Percentiles rank a stretch among this genome's conserved stretches.
These are phyloP conservation scores for Verticillium alfalfae DNA, from an alignment of 2,329 filamentous ascomycete species.

Conservation along the genomic window DNA sequence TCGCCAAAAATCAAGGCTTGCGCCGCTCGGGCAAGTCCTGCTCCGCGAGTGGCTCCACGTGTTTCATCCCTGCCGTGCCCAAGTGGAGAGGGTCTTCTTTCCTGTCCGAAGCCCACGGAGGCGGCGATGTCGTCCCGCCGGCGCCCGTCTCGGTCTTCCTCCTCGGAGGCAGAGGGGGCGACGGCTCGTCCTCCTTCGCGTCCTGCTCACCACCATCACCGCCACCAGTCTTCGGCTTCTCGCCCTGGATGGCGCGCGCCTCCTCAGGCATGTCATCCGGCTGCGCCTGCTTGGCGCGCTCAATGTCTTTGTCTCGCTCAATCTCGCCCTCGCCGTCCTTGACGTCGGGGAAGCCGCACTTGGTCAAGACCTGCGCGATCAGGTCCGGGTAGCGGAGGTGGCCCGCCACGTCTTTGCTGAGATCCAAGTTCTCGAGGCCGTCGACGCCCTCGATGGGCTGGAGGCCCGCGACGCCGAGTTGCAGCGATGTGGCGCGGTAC, in stretches of 20 bases:
- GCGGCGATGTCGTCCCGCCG: background rate
- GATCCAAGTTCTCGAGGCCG: conserved; percentile 54
- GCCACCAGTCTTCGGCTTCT: background rate
- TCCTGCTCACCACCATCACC: background rate
- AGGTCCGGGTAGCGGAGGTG: conserved; percentile 48
- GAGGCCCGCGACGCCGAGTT: conserved; percentile 78
- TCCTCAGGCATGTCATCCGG: conserved; percentile 1
- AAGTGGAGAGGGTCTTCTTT: background rate
- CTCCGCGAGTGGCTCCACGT: background rate
- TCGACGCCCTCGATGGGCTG: conserved; percentile 64
- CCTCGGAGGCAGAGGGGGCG: background rate
- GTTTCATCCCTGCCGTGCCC: background rate
- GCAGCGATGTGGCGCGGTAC: conserved; percentile 77
- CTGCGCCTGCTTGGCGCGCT: conserved; percentile 22
- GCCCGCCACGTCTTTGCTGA: conserved; percentile 47
- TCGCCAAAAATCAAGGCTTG: no score
- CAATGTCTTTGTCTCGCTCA: conserved; percentile 41
- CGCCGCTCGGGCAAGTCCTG: background rate
- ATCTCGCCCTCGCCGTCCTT: conserved; percentile 37
- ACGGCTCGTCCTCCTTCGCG: background rate
- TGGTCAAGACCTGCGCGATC: conserved; percentile 43
- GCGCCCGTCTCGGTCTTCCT: background rate
- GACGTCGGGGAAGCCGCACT: conserved; percentile 45
- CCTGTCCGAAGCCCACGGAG: background rate
- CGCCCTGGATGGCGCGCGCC: background rate